Evolutionary conservation across 805 yeast species (phyloP).

Genomic region (Hanseniaspora occidentalis): DNA sequence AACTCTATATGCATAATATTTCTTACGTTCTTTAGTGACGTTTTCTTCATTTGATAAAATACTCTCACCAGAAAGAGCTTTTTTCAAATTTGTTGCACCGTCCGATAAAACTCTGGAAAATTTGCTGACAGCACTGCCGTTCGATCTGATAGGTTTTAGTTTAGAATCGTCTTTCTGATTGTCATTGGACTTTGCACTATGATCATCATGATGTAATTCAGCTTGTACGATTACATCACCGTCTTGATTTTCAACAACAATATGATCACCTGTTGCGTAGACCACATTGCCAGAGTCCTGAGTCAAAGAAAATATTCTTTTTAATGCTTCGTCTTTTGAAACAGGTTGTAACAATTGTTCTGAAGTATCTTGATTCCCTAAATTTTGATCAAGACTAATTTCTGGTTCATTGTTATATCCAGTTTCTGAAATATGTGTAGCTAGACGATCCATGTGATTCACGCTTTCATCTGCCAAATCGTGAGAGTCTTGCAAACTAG

Average conservation of each 20-base stretch:
- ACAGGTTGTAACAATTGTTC: no score
- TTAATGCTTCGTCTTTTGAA: slow-evolving; percentile 11
- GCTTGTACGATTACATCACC: slow-evolving; percentile 69
- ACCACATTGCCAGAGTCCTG: slow-evolving; percentile 27
- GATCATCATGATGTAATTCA: slow-evolving; percentile 18
- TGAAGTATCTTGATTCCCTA: no score
- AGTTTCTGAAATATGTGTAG: neutral
- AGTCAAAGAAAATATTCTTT: slow-evolving; percentile 15
- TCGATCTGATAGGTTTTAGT: slow-evolving; percentile 6
- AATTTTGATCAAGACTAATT: no score
- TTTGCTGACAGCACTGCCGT: neutral
- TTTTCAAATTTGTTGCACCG: neutral
- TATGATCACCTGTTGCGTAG: slow-evolving; percentile 54
- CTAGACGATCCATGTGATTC: neutral
- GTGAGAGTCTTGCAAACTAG: slow-evolving; percentile 1
- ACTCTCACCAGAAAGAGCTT: neutral
- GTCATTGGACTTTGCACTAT: slow-evolving; percentile 1
- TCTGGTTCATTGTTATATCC: slow-evolving; percentile 4
- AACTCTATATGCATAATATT: slow-evolving; percentile 59
- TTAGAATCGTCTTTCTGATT: slow-evolving; percentile 7
- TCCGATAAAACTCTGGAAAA: neutral
- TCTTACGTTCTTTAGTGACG: slow-evolving; percentile 8
- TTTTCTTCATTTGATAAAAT: neutral
- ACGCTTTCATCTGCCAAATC: neutral
- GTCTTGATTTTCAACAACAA: slow-evolving; percentile 69